These are phyloP conservation scores for Inonotus obliquus DNA, from an alignment of 1,284 basidiomycete species.

Conservation along the genomic window DNA sequence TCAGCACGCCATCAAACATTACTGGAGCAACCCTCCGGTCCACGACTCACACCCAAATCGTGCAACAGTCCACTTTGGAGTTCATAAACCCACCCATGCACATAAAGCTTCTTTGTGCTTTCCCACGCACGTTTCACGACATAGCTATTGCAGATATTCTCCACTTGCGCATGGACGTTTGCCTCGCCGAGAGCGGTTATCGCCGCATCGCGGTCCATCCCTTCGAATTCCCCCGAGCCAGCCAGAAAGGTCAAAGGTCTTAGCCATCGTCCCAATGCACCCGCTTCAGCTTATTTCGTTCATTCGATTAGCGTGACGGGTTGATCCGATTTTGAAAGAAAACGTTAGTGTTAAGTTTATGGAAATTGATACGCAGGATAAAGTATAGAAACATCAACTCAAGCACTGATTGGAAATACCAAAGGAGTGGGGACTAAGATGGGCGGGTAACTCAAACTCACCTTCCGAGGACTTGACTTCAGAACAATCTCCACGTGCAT, in stretches of 20 bases:
- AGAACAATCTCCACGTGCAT: slow-evolving; percentile 29
- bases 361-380: not conserved
- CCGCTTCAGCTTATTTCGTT: slow-evolving; percentile 30
- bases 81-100: slow-evolving; percentile 87
- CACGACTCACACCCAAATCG: slow-evolving; percentile 59
- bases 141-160: slow-evolving; percentile 60
- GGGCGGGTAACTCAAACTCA: slow-evolving; percentile 14
- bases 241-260: slow-evolving; percentile 61
- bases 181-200: slow-evolving; percentile 62
- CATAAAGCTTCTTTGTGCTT: slow-evolving; percentile 48
- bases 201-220: slow-evolving; percentile 27
- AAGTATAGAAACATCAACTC: not conserved
- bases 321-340: slow-evolving; percentile 1
- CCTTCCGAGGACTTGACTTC: slow-evolving; percentile 10
- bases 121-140: slow-evolving; percentile 73
- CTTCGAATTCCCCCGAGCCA: slow-evolving; percentile 41
- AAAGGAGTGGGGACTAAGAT: not conserved
- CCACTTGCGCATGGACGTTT: slow-evolving; percentile 77
- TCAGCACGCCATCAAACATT: slow-evolving; percentile 15
- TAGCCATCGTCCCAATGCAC: slow-evolving; percentile 67
- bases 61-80: slow-evolving; percentile 63
- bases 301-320: not conserved
- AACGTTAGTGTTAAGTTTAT: slow-evolving; percentile 6
- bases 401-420: not conserved
- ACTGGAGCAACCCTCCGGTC: slow-evolving; percentile 26